phyloP scores from a whole-genome alignment of 2,329 filamentous ascomycete species.

The Peltaster fructicola region DNA sequence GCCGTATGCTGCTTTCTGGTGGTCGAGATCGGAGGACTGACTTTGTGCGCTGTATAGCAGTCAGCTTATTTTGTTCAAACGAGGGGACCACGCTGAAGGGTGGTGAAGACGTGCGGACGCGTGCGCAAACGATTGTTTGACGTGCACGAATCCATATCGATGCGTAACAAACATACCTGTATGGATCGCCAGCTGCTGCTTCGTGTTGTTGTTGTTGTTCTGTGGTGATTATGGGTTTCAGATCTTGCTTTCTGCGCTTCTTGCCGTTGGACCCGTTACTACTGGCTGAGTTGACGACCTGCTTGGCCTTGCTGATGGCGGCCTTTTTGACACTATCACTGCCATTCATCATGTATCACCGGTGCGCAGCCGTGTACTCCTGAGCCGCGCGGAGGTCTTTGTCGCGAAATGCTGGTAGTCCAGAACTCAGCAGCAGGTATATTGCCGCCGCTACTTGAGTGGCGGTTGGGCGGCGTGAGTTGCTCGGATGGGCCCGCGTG shows the following conservation, averaged over 20 bases:
- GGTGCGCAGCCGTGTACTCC: too few species aligned
- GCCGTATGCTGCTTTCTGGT: slow-evolving; percentile 25
- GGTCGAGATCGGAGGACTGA: slow-evolving; percentile 13
- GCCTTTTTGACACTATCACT: slow-evolving; percentile 42
- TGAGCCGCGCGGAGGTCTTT: too few species aligned
- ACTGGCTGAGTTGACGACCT: slow-evolving; percentile 38
- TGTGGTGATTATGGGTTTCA: slow-evolving; percentile 62
- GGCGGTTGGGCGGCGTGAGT: too few species aligned
- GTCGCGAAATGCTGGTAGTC: too few species aligned
- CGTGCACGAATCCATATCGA: too few species aligned
- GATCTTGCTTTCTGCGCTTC: slow-evolving; percentile 54
- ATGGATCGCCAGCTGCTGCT: slow-evolving; percentile 27
- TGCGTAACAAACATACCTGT: slow-evolving; percentile 28
- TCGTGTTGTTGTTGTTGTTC: too few species aligned
- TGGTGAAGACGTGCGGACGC: slow-evolving; percentile 2
- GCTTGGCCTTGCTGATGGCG: slow-evolving; percentile 48
- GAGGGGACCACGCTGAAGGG: slow-evolving; percentile 1
- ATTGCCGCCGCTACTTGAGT: too few species aligned
- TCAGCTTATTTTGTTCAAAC: slow-evolving; percentile 10
- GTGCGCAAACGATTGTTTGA: slow-evolving; percentile 3
- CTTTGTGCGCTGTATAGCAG: slow-evolving; percentile 10
- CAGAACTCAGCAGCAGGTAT: too few species aligned
- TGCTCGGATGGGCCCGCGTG: too few species aligned
- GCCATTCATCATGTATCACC: slow-evolving; percentile 44
- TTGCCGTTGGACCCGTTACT: slow-evolving; percentile 34